Evolutionary conservation across 2,329 filamentous ascomycete species (phyloP).

Genomic region (Colletotrichum incanum): DNA sequence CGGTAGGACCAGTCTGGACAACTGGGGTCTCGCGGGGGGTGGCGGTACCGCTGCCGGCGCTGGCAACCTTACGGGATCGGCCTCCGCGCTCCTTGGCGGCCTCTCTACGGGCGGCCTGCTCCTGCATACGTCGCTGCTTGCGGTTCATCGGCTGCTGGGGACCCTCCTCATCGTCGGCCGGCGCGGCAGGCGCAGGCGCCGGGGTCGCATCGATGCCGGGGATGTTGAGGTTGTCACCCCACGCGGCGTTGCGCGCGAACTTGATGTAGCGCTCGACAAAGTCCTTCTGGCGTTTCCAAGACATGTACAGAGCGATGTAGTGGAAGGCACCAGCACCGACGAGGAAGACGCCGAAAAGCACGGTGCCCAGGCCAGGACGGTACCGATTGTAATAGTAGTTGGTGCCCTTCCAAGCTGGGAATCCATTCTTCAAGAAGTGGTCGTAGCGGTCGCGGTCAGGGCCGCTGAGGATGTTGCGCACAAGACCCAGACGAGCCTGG

Average conservation of each 20-base stretch:
- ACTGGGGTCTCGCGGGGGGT: constrained; percentile 67
- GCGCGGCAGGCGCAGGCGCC: constrained; percentile 60
- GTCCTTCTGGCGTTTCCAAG: constrained; percentile 90
- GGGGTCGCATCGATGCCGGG: constrained; percentile 73
- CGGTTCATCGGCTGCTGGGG: constrained; percentile 79
- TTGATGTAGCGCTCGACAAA: constrained; percentile 94
- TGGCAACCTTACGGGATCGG: constrained; percentile 55
- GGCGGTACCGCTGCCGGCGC: constrained; percentile 45
- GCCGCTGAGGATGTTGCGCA: constrained; percentile 89
- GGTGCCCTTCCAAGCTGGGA: constrained; percentile 96
- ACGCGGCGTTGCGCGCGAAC: constrained; percentile 89
- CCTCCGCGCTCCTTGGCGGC: constrained; percentile 58
- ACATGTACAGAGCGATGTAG: constrained; percentile 87
- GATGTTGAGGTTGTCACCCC: constrained; percentile 86
- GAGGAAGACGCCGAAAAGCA: constrained; percentile 85
- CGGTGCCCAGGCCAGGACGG: constrained; percentile 89
- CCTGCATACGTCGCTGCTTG: constrained; percentile 89
- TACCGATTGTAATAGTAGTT: constrained; percentile 98
- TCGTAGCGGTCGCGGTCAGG: constrained; percentile 90
- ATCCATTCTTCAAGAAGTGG: constrained; percentile 92
- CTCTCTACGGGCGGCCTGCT: constrained; percentile 84
- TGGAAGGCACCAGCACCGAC: constrained; percentile 88
- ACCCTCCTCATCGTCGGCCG: constrained; percentile 63
- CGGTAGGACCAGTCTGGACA: constrained; percentile 72
- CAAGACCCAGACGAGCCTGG: constrained; percentile 87